Evolutionary conservation across 1,139 yeast genomes (phyloP).

Genomic region (Wickerhamiella infanticola): DNA sequence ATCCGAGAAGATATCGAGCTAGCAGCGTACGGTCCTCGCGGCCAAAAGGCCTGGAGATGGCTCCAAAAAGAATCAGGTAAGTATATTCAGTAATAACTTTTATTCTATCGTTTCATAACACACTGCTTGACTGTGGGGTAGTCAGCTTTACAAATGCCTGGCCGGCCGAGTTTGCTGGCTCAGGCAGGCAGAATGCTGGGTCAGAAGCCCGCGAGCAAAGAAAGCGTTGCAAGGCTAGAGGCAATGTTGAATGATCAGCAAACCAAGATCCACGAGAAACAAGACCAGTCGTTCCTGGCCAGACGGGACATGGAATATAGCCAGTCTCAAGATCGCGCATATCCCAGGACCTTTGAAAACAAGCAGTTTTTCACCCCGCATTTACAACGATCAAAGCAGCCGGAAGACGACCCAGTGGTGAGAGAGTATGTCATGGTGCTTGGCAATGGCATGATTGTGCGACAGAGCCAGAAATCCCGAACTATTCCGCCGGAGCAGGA

Average conservation of each 20-base stretch:
- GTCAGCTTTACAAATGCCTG: too few species aligned
- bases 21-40: conserved; percentile 13
- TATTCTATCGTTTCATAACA: neutral
- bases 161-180: too few species aligned
- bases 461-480: conserved; percentile 6
- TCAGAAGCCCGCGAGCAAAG: neutral
- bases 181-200: neutral
- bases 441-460: conserved; percentile 1
- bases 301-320: neutral
- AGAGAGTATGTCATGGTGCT: conserved; percentile 8
- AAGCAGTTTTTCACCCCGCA: conserved; percentile 40
- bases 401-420: neutral
- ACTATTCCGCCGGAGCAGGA: neutral
- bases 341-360: conserved; percentile 30
- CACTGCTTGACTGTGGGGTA: too few species aligned
- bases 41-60: conserved; percentile 12
- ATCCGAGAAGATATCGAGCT: conserved; percentile 16
- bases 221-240: neutral
- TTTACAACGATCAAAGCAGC: neutral
- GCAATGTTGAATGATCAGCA: neutral
- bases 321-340: conserved; percentile 2
- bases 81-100: neutral
- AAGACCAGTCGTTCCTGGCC: neutral
- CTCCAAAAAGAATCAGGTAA: neutral
- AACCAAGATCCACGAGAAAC: neutral